Percentiles rank a stretch among this genome's conserved stretches.
phyloP scores from a whole-genome alignment of 2,329 filamentous ascomycete genomes.

The Hymenoscyphus infarciens region DNA sequence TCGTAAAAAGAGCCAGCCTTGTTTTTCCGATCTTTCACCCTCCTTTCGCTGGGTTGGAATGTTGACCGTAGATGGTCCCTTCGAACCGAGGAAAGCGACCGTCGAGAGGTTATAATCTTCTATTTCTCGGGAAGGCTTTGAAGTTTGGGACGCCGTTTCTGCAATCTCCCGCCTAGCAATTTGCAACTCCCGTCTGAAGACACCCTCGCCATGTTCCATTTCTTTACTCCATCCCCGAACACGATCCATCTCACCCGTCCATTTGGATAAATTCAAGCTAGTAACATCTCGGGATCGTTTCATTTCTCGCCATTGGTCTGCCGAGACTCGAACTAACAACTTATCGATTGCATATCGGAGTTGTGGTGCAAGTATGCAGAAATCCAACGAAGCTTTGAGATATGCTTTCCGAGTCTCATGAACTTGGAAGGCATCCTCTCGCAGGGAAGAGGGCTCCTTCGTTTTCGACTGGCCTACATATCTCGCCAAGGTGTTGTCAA shows the following conservation, averaged over 20 bases:
- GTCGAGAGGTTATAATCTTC: constrained; percentile 91
- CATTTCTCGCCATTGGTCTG: constrained; percentile 86
- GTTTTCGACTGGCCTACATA: constrained; percentile 85
- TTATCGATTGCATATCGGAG: constrained; percentile 80
- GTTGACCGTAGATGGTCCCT: constrained; percentile 55
- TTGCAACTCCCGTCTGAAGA: constrained; percentile 79
- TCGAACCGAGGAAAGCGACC: constrained; percentile 77
- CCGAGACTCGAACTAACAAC: constrained; percentile 78
- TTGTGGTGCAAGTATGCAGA: constrained; percentile 82
- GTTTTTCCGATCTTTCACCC: constrained; percentile 63
- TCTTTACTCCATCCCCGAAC: constrained; percentile 90
- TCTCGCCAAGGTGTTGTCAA: constrained; percentile 75
- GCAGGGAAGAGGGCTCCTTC: constrained; percentile 85
- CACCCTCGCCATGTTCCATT: constrained; percentile 83
- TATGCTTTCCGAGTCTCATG: constrained; percentile 91
- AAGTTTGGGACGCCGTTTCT: constrained; percentile 65
- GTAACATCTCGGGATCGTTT: constrained; percentile 65
- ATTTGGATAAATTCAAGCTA: constrained; percentile 58
- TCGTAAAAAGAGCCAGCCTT: constrained; percentile 88
- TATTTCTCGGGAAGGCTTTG: constrained; percentile 82
- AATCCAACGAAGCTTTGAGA: constrained; percentile 89
- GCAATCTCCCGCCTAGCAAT: constrained; percentile 77
- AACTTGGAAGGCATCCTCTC: constrained; percentile 93
- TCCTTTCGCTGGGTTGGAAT: constrained; percentile 49
- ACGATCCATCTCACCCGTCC: constrained; percentile 79